Percentiles rank a stretch among this genome's conserved stretches.
Evolutionary conservation across 305 asterid genomes (phyloP).

Genomic region (Fraxinus ornus): DNA sequence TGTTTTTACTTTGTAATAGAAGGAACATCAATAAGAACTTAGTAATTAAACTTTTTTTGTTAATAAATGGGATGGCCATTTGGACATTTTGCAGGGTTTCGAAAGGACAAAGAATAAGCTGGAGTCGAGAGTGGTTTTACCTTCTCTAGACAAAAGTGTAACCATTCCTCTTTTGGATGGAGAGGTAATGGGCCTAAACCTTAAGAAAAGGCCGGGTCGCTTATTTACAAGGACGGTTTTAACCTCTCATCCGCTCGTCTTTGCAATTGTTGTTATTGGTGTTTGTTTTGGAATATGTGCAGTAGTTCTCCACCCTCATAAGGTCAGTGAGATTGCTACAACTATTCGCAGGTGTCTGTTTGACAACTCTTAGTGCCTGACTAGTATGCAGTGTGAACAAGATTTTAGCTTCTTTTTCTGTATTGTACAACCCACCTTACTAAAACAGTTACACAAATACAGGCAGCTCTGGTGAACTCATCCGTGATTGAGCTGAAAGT

Average conservation of each 20-base stretch:
- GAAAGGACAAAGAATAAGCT: conserved; percentile 23
- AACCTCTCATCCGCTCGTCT: conserved; percentile 47
- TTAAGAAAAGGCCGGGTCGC: conserved; percentile 33
- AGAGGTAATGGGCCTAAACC: conserved; percentile 41
- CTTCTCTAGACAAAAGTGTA: conserved; percentile 27
- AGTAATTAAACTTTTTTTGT: not conserved
- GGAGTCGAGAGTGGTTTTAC: conserved; percentile 14
- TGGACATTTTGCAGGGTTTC: conserved; percentile 38
- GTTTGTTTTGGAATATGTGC: conserved; percentile 72
- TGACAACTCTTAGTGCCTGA: conserved; percentile 31
- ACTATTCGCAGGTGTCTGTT: conserved; percentile 67
- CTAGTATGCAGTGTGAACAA: not conserved
- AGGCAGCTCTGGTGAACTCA: not conserved
- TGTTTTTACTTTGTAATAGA: not conserved
- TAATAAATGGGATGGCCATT: conserved; percentile 11
- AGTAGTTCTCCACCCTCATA: conserved; percentile 60
- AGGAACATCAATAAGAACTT: not conserved
- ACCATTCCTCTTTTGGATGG: conserved; percentile 49
- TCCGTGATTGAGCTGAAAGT: not conserved
- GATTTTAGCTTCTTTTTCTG: not conserved
- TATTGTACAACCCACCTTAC: not conserved
- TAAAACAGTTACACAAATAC: not conserved
- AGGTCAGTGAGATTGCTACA: conserved; percentile 52
- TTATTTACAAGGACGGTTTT: conserved; percentile 26
- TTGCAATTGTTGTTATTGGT: conserved; percentile 37